Evolutionary conservation across 1,284 basidiomycete species (phyloP).

Genomic region (Boletellus deceptivus): DNA sequence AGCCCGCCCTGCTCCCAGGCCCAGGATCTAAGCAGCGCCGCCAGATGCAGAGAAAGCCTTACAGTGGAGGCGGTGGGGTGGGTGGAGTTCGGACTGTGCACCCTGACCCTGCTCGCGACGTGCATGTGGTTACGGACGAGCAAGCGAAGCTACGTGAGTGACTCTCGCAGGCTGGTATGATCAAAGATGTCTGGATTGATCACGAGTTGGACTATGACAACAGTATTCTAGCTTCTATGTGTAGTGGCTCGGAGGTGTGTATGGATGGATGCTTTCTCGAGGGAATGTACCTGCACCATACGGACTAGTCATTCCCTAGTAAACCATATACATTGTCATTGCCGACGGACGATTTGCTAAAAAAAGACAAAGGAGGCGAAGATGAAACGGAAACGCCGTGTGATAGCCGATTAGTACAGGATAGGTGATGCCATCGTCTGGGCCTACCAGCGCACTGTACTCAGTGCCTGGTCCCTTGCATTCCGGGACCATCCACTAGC

Average conservation of each 20-base stretch:
- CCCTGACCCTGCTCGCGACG: slow-evolving; percentile 56
- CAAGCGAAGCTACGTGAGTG: slow-evolving; percentile 45
- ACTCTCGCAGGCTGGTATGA: slow-evolving; percentile 40
- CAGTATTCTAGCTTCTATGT: slow-evolving; percentile 38
- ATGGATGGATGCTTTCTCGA: neutral
- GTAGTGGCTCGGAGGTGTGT: slow-evolving; percentile 9
- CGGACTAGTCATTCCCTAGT: slow-evolving; percentile 15
- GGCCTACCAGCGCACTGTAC: too few species aligned
- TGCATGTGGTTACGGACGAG: slow-evolving; percentile 57
- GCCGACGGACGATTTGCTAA: too few species aligned
- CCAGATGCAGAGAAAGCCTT: slow-evolving; percentile 65
- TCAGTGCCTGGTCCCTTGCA: too few species aligned
- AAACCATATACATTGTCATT: too few species aligned
- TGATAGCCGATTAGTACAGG: too few species aligned
- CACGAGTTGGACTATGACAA: slow-evolving; percentile 11
- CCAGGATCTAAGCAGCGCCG: slow-evolving; percentile 22
- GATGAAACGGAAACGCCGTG: too few species aligned
- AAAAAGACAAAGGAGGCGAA: too few species aligned
- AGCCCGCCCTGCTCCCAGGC: slow-evolving; percentile 21
- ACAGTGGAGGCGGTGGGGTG: slow-evolving; percentile 73
- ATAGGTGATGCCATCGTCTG: too few species aligned
- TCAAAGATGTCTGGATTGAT: slow-evolving; percentile 20
- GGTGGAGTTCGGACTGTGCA: slow-evolving; percentile 69
- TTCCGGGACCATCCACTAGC: too few species aligned
- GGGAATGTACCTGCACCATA: neutral